Percentiles rank a stretch among this genome's conserved stretches.
Evolutionary conservation across 768 basidiomycete species (phyloP).

Genomic region (Hericium alpestre): DNA sequence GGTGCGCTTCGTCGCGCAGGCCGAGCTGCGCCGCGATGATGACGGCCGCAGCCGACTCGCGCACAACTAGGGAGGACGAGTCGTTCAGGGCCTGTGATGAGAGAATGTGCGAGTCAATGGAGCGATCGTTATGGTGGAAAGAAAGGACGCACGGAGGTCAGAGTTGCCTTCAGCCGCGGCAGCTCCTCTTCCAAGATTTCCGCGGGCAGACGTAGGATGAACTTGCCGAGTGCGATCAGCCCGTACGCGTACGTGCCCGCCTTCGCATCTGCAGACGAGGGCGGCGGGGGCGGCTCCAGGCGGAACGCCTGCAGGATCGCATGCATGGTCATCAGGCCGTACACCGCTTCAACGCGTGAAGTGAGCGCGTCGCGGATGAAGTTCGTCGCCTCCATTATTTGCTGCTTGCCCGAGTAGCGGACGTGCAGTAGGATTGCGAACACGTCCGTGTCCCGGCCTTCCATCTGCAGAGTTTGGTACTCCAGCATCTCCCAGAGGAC

Average conservation of each 20-base stretch:
- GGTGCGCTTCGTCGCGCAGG: slow-evolving; percentile 70
- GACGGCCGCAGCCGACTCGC: slow-evolving; percentile 72
- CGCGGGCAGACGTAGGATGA: slow-evolving; percentile 66
- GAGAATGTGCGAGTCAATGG: not conserved
- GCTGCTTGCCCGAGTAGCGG: slow-evolving; percentile 60
- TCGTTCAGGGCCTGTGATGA: slow-evolving; percentile 55
- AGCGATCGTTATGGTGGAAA: not conserved
- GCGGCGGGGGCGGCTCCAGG: slow-evolving; percentile 33
- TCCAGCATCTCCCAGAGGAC: slow-evolving; percentile 78
- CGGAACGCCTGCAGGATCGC: slow-evolving; percentile 59
- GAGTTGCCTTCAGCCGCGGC: slow-evolving; percentile 60
- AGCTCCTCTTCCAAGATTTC: slow-evolving; percentile 84
- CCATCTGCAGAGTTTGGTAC: slow-evolving; percentile 59
- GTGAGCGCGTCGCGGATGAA: slow-evolving; percentile 70
- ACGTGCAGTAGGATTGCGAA: slow-evolving; percentile 62
- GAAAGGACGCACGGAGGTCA: slow-evolving; percentile 47
- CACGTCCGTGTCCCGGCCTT: slow-evolving; percentile 71
- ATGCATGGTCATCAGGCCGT: slow-evolving; percentile 76
- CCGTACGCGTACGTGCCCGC: slow-evolving; percentile 72
- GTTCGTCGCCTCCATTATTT: slow-evolving; percentile 74
- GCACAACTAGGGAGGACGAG: slow-evolving; percentile 59
- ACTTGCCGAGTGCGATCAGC: slow-evolving; percentile 73
- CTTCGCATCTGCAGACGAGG: slow-evolving; percentile 41
- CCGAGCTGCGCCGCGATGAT: slow-evolving; percentile 81
- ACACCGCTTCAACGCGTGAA: slow-evolving; percentile 67